These are phyloP conservation scores for Arthrobotrys sinensis DNA, from an alignment of 2,329 filamentous ascomycete genomes.

Conservation along the genomic window DNA sequence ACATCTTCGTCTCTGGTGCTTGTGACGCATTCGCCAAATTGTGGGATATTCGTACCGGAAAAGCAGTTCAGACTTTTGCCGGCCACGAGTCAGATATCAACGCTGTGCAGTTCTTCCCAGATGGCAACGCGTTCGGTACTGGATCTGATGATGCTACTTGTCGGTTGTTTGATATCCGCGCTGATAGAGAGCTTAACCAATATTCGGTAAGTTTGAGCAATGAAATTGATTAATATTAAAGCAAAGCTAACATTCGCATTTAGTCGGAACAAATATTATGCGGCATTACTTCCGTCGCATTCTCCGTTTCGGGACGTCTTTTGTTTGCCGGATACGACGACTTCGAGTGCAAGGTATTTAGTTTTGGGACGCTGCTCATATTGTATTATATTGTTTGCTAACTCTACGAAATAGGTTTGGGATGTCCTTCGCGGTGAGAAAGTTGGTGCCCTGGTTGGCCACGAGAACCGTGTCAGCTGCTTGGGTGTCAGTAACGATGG, in stretches of 20 bases:
- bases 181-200: constrained; percentile 83
- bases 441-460: constrained; percentile 94
- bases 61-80: constrained; percentile 98
- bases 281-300: constrained; percentile 97
- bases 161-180: constrained; percentile 96
- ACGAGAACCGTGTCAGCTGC: constrained; percentile 99
- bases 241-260: constrained; percentile 47
- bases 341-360: constrained; percentile 97
- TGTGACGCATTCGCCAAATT: constrained; percentile 99
- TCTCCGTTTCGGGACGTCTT: constrained; percentile 94
- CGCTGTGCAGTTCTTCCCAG: constrained; percentile 99
- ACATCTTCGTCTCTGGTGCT: constrained; percentile 98
- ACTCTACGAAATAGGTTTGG: constrained; percentile 81
- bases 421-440: constrained; percentile 96
- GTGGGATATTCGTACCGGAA: constrained; percentile 98
- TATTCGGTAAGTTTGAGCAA: constrained; percentile 73
- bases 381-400: background rate
- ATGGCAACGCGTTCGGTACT: constrained; percentile 97
- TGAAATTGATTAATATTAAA: constrained; percentile 11
- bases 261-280: constrained; percentile 97
- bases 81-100: constrained; percentile 99
- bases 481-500: constrained; percentile 98
- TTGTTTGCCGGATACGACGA: constrained; percentile 98
- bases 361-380: constrained; percentile 4
- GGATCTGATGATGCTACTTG: constrained; percentile 98